A percentile compares a stretch with the other conserved stretches of the same genome.
These are phyloP conservation scores for Pulveroboletus sp. DNA, from an alignment of 768 basidiomycete genomes.

Conservation along the genomic window DNA sequence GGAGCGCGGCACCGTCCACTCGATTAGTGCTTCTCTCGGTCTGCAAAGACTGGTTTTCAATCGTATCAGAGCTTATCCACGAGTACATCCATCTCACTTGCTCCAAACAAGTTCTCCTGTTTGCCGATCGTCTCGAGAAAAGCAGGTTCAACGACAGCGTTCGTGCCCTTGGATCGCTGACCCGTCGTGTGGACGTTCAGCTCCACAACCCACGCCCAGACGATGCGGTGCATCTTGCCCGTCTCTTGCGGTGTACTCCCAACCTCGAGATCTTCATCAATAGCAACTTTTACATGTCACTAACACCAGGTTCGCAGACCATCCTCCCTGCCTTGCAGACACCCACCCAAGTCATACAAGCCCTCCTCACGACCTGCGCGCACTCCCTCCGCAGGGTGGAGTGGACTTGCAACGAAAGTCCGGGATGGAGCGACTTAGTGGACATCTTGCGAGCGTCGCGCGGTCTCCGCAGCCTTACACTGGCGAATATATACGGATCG, in stretches of 20 bases:
- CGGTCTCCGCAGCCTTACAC: slow-evolving; percentile 37
- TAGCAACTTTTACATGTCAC: slow-evolving; percentile 32
- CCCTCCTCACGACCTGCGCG: slow-evolving; percentile 30
- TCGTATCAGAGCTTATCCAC: slow-evolving; percentile 36
- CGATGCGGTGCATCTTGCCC: slow-evolving; percentile 23
- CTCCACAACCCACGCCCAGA: slow-evolving; percentile 31
- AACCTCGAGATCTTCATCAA: slow-evolving; percentile 43
- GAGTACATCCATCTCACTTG: slow-evolving; percentile 39
- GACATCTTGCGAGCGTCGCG: slow-evolving; percentile 31
- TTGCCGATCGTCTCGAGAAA: slow-evolving; percentile 34
- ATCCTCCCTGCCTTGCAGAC: slow-evolving; percentile 25
- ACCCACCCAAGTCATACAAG: slow-evolving; percentile 31
- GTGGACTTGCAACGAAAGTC: slow-evolving; percentile 43
- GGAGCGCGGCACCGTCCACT: slow-evolving; percentile 24
- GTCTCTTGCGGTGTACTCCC: slow-evolving; percentile 39
- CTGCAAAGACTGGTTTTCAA: slow-evolving; percentile 34
- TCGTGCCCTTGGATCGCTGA: slow-evolving; percentile 35
- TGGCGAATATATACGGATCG: slow-evolving; percentile 38
- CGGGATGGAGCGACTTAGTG: slow-evolving; percentile 37
- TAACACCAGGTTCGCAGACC: slow-evolving; percentile 13
- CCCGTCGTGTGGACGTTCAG: slow-evolving; percentile 40
- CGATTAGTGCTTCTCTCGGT: slow-evolving; percentile 33
- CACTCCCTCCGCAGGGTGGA: slow-evolving; percentile 39
- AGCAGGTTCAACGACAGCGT: slow-evolving; percentile 16
- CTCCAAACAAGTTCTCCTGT: slow-evolving; percentile 30